These are phyloP conservation scores for Linnemannia hyalina DNA, from an alignment of 192 early-diverging fungal genomes.

Conservation along the genomic window DNA sequence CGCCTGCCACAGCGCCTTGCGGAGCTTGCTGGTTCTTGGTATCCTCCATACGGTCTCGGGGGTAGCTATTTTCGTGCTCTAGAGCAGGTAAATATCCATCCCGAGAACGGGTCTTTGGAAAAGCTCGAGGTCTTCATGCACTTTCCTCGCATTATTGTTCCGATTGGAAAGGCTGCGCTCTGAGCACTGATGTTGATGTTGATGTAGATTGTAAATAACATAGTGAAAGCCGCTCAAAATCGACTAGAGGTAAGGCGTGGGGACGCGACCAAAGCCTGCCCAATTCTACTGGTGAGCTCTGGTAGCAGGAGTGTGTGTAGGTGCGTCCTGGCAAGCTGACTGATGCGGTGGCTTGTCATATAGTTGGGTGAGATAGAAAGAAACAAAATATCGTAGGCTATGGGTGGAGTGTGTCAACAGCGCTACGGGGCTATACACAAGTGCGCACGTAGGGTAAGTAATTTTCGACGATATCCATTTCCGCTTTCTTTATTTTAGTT, in stretches of 20 bases:
- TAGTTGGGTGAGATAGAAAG: too few species aligned
- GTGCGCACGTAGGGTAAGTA: too few species aligned
- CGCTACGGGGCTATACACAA: too few species aligned
- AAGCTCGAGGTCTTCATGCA: slow-evolving; percentile 32
- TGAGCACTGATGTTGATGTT: not conserved
- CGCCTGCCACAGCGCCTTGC: too few species aligned
- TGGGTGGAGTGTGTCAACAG: too few species aligned
- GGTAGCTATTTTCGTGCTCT: too few species aligned
- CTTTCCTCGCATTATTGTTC: slow-evolving; percentile 41
- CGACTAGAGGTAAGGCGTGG: not conserved
- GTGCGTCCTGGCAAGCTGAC: too few species aligned
- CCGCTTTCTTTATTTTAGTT: slow-evolving; percentile 35
- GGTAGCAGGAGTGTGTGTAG: not conserved
- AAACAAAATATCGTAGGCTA: too few species aligned
- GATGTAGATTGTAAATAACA: not conserved
- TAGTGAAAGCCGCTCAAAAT: not conserved
- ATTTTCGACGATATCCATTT: slow-evolving; percentile 10
- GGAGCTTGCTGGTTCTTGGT: too few species aligned
- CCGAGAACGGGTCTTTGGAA: slow-evolving; percentile 11
- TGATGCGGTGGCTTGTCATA: too few species aligned
- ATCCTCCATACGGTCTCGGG: too few species aligned
- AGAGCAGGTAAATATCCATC: slow-evolving; percentile 20
- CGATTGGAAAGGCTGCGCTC: slow-evolving; percentile 18
- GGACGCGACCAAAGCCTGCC: not conserved
- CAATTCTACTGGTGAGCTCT: not conserved